These are phyloP conservation scores for Skeletonema potamos DNA, from an alignment of 108 stramenopile genomes.

Conservation along the genomic window DNA sequence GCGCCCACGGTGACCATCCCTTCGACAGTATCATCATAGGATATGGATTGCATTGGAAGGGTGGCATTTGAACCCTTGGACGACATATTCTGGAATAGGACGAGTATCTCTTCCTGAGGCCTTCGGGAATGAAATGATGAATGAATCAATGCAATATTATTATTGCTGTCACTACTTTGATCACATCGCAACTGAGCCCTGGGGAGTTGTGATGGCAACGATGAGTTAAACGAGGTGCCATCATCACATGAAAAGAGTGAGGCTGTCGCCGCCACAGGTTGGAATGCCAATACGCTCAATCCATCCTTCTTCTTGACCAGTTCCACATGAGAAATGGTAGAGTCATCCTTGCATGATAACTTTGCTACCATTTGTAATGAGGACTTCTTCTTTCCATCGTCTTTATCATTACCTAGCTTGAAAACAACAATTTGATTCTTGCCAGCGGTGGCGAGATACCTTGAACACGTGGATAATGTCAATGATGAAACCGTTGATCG, in stretches of 20 bases:
- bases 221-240: background rate
- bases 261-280: conserved; percentile 9
- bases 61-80: conserved; percentile 1
- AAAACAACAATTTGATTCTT: conserved; percentile 7
- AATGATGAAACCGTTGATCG: background rate
- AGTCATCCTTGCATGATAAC: conserved; percentile 8
- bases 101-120: background rate
- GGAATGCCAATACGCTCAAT: conserved; percentile 2
- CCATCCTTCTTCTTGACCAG: conserved; percentile 1
- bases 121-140: conserved; percentile 12
- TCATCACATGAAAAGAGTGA: conserved; percentile 11
- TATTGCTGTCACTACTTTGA: background rate
- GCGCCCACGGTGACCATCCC: conserved; percentile 16
- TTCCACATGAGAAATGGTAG: conserved; percentile 8
- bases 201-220: conserved; percentile 23
- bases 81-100: conserved; percentile 12
- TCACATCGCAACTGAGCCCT: conserved; percentile 14
- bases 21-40: conserved; percentile 11
- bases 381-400: background rate
- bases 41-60: conserved; percentile 30
- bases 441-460: background rate
- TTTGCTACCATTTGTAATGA: background rate
- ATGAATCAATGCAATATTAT: conserved; percentile 6
- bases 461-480: background rate
- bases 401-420: background rate